These are phyloP conservation scores for Odonthalia washingtoniensis DNA, from an alignment of 31 red algal species.

Conservation along the genomic window DNA sequence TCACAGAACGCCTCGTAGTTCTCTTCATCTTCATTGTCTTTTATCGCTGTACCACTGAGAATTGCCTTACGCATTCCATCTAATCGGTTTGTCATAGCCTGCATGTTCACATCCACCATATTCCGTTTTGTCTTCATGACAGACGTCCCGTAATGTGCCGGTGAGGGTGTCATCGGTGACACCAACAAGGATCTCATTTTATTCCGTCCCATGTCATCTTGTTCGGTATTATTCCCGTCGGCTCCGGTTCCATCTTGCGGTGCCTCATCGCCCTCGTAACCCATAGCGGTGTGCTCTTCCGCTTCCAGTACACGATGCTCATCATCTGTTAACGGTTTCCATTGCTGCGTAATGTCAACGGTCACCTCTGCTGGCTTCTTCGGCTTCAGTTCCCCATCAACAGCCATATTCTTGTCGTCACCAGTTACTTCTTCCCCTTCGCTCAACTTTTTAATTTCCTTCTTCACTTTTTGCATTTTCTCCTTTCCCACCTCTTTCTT, in stretches of 20 bases:
- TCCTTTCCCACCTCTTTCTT: no score
- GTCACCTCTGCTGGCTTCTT: no score
- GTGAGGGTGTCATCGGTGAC: conserved; percentile 73
- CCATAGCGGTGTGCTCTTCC: no score
- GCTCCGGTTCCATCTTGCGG: conserved; percentile 4
- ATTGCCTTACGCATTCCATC: conserved; percentile 57
- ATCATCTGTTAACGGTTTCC: no score
- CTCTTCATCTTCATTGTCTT: conserved; percentile 42
- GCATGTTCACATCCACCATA: conserved; percentile 42
- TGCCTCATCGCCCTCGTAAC: conserved; percentile 43
- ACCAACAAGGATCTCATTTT: conserved; percentile 34
- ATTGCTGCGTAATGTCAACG: no score
- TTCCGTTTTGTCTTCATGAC: conserved; percentile 33
- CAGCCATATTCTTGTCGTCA: no score
- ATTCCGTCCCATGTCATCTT: no score
- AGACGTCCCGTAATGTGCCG: conserved; percentile 35
- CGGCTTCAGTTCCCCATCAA: no score
- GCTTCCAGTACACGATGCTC: no score
- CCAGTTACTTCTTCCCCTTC: no score
- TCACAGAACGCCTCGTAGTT: conserved; percentile 55
- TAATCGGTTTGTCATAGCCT: conserved; percentile 36
- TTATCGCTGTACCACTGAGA: conserved; percentile 24
- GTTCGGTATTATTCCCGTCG: conserved; percentile 13
- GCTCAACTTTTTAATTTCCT: no score
- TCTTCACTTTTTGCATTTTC: no score